These are phyloP conservation scores for Phytophthora melonis DNA, from an alignment of 352 stramenopile species.

Conservation along the genomic window DNA sequence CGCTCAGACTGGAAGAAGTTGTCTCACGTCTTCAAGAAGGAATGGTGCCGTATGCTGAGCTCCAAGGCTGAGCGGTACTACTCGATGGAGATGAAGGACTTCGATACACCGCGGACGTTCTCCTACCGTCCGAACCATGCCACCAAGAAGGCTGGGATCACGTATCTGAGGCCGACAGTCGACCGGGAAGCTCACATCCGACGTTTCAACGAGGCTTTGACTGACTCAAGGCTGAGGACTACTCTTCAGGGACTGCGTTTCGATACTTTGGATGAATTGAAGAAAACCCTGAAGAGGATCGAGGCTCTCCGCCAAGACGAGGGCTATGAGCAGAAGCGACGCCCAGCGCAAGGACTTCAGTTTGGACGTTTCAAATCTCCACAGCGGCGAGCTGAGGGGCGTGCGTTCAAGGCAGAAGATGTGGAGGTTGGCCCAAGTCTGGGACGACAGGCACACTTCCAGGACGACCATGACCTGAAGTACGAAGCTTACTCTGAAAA, in stretches of 20 bases:
- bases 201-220: neutral
- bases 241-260: neutral
- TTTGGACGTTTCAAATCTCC: too few relatives aligned
- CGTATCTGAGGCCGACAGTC: neutral
- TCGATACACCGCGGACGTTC: neutral
- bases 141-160: neutral
- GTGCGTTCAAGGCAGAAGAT: too few relatives aligned
- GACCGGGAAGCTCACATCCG: neutral
- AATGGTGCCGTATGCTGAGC: neutral
- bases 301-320: neutral
- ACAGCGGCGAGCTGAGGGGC: too few relatives aligned
- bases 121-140: neutral
- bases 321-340: neutral
- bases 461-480: neutral
- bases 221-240: neutral
- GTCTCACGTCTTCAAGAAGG: neutral
- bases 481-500: neutral
- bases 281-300: neutral
- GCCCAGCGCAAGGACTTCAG: too few relatives aligned
- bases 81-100: neutral
- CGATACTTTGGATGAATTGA: neutral
- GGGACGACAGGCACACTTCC: neutral
- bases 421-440: neutral
- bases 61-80: neutral
- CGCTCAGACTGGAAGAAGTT: neutral